These are phyloP conservation scores for Entoloma clypeatum DNA, from an alignment of 1,284 basidiomycete genomes.

Conservation along the genomic window DNA sequence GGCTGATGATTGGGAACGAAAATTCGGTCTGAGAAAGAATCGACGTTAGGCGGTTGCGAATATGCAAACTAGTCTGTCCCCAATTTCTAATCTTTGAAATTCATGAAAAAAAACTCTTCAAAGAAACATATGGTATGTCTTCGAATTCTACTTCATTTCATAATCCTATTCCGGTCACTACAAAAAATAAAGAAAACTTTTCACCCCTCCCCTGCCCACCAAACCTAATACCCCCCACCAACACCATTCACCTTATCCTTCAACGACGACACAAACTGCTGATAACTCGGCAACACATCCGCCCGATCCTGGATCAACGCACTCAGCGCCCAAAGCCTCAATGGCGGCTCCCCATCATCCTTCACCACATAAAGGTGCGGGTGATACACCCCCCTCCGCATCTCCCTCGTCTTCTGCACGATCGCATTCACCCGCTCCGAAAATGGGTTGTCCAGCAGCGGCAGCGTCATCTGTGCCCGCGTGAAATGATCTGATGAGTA, in stretches of 20 bases:
- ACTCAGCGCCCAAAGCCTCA: constrained; percentile 93
- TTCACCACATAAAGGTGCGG: constrained; percentile 98
- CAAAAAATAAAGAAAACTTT: too few relatives aligned
- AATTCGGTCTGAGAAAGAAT: too few relatives aligned
- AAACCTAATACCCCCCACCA: constrained; percentile 18
- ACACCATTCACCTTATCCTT: constrained; percentile 40
- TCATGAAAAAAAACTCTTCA: too few relatives aligned
- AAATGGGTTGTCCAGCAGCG: constrained; percentile 88
- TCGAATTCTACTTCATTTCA: too few relatives aligned
- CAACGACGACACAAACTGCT: constrained; percentile 68
- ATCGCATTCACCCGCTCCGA: constrained; percentile 91
- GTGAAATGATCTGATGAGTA: constrained; percentile 3
- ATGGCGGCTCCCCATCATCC: constrained; percentile 93
- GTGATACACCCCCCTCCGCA: constrained; percentile 87
- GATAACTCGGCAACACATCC: constrained; percentile 93
- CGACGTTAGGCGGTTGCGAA: too few relatives aligned
- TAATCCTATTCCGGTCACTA: too few relatives aligned
- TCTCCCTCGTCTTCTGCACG: constrained; percentile 88
- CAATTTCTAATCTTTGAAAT: too few relatives aligned
- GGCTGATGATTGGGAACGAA: too few relatives aligned
- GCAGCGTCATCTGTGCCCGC: constrained; percentile 69
- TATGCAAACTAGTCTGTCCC: too few relatives aligned
- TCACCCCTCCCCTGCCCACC: background rate
- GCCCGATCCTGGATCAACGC: constrained; percentile 94
- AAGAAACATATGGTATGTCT: too few relatives aligned